Base-by-base conservation (phyloP, 2,329 filamentous ascomycete species). In the Phaeosphaeria sp. region DNA sequence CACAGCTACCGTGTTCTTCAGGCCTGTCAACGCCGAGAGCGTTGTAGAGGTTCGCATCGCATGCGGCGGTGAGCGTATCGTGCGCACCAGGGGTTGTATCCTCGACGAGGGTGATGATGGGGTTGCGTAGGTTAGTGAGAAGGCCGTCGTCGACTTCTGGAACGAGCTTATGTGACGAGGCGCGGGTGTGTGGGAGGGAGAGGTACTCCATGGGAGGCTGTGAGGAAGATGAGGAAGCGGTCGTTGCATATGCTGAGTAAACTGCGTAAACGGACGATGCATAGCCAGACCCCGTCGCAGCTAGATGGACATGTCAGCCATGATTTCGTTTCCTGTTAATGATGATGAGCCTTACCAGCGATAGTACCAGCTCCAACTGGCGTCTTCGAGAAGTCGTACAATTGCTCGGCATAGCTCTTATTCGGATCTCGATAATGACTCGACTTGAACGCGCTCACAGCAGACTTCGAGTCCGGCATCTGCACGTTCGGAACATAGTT, bases 361-460 rank as follows among this genome's bases (percentile, higher is more conserved):
- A 80, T 63, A 3, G 78, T 77, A 41, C 80, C 81, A 41, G 81
- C 81, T 15, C 81, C 81, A 3, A 83, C 81, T 4, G 81, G 81
- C 6, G 81, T 83, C 62, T 81, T 81, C 0, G 78, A 81, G 59
- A 83, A 83, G 55, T 82, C 80, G 55, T 80, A 79, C 15, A 83
- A 68, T 60, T 83, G 81, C 62, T 83, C 79, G 4, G 81, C 73
- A 59, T 82, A 82, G 46, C 79, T 79, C 64, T 83, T 83, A 52
- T 75, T 79, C 2, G 78, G 78, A 57, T 83, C 80, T 33, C 80
- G 75, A 23, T 78, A 65, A 59, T 82, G 80, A 50, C 74, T 77
- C 33, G 75, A 63, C 52, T 80, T 77, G 63, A 83, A 82, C 6
- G 79, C 74, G 41, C 79, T 81, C 6, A 83, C 70, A 2, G 79